phyloP scores from a whole-genome alignment of 2,329 filamentous ascomycete genomes.

The Zymoseptoria tritici region DNA sequence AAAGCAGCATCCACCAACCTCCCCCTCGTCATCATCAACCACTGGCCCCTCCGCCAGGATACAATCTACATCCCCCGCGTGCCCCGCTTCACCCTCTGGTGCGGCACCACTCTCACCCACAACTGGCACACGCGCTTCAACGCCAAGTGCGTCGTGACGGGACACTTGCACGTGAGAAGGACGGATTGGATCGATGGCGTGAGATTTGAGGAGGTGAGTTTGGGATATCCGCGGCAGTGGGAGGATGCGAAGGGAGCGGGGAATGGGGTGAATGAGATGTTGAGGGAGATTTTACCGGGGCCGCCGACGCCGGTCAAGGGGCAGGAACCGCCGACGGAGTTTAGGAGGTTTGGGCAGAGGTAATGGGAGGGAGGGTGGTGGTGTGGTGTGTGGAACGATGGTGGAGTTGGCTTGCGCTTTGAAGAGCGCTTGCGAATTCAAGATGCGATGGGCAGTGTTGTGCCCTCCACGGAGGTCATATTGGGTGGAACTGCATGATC shows the following conservation, averaged over 20 bases:
- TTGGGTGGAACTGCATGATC: too few relatives aligned
- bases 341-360: conserved; percentile 11
- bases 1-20: conserved; percentile 14
- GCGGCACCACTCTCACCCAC: conserved; percentile 41
- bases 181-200: conserved; percentile 43
- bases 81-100: conserved; percentile 41
- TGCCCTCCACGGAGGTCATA: too few relatives aligned
- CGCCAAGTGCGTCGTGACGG: conserved; percentile 41
- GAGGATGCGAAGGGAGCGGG: conserved; percentile 36
- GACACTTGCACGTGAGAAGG: conserved; percentile 40
- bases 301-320: conserved; percentile 27
- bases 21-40: conserved; percentile 39
- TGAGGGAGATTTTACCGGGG: conserved; percentile 41
- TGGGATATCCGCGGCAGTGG: conserved; percentile 44
- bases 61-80: conserved; percentile 37
- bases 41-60: conserved; percentile 42
- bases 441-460: too few relatives aligned
- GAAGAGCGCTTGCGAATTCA: too few relatives aligned
- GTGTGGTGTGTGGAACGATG: too few relatives aligned
- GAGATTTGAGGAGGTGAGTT: conserved; percentile 41
- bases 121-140: conserved; percentile 42
- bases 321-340: conserved; percentile 22
- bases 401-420: too few relatives aligned
- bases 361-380: not conserved
- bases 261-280: conserved; percentile 38